A percentile compares a stretch with the other conserved stretches of the same genome.
Evolutionary conservation across 805 yeast genomes (phyloP).

Genomic region (Ogataea ganodermae): DNA sequence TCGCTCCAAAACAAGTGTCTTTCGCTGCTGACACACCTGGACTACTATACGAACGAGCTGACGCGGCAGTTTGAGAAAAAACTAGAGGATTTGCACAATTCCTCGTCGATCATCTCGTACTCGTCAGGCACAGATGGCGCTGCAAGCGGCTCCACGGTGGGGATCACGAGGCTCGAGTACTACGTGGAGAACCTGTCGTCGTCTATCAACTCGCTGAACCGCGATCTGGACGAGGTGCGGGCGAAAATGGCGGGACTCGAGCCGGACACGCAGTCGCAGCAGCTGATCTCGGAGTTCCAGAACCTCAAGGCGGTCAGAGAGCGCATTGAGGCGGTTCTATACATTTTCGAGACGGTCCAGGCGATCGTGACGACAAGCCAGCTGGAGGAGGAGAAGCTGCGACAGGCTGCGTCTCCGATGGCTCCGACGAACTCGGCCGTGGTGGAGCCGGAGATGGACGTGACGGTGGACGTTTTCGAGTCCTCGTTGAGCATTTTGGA

Average conservation of each 20-base stretch:
- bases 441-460: conserved; percentile 10
- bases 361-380: conserved; percentile 40
- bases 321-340: conserved; percentile 48
- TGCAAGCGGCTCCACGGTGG: conserved; percentile 25
- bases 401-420: neutral
- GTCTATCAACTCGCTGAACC: conserved; percentile 56
- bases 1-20: conserved; percentile 51
- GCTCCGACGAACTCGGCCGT: conserved; percentile 15
- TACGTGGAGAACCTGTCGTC: conserved; percentile 62
- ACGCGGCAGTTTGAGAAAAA: conserved; percentile 54
- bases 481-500: conserved; percentile 46
- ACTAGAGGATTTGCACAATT: conserved; percentile 47
- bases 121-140: conserved; percentile 22
- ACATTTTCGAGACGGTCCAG: conserved; percentile 46
- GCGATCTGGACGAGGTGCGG: conserved; percentile 43
- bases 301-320: conserved; percentile 46
- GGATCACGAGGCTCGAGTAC: conserved; percentile 63
- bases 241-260: conserved; percentile 23
- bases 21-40: conserved; percentile 57
- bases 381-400: conserved; percentile 17
- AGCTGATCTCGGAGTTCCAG: conserved; percentile 40
- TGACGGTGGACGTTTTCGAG: conserved; percentile 32
- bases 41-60: conserved; percentile 61
- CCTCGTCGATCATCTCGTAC: conserved; percentile 52
- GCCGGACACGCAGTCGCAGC: conserved; percentile 12